Evolutionary conservation across 345 rosid species (phyloP), one percentile per base, ranked within the genome.

Genomic region (Eucalyptus sideroxylon): DNA sequence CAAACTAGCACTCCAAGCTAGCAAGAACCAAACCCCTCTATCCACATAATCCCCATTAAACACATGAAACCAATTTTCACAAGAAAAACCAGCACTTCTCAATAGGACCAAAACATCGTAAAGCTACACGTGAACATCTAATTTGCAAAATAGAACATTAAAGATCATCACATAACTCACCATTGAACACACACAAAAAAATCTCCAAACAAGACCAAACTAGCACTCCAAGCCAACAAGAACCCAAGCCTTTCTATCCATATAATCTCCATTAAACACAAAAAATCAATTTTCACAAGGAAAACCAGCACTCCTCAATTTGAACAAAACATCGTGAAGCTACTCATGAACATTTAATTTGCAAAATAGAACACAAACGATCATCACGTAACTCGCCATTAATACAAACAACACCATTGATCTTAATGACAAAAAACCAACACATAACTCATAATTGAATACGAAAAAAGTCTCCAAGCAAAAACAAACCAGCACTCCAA

Each of bases 231-330:
- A 34, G 99, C 96, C 88, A 97, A 90, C 89, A 98, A 93, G 88
- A 98, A 90, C 99, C 99, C 99, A 97, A 92, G 99, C 99, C 50
- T 99, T 99, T 50, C 99, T 94, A 69, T 98, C 99, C 12, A 98
- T 99, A 87, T 98, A 98, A 90, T 98, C 99, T 16, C 99, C 99
- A 77, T 98, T 97, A 91, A 98, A 96, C 13, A 98, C 98, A 81
- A 93, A 97, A 89, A 93, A 89, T 83, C 96, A 93, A 88, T 96
- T 91, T 26, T 93, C 91, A n/a, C 89, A 90, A 14, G 99, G 99
- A 89, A 95, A 95, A 31, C 98, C 98, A 53, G 96, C 92, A 87
- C 93, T 94, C 67, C 89, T 92, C 40, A 98, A 87, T 5, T 96
- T 88, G 89, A 95, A 96, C 67, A 97, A 92, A 51, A 95, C 91